Base-by-base conservation (phyloP, 2,329 filamentous ascomycete genomes). In the Exophiala sp. region DNA sequence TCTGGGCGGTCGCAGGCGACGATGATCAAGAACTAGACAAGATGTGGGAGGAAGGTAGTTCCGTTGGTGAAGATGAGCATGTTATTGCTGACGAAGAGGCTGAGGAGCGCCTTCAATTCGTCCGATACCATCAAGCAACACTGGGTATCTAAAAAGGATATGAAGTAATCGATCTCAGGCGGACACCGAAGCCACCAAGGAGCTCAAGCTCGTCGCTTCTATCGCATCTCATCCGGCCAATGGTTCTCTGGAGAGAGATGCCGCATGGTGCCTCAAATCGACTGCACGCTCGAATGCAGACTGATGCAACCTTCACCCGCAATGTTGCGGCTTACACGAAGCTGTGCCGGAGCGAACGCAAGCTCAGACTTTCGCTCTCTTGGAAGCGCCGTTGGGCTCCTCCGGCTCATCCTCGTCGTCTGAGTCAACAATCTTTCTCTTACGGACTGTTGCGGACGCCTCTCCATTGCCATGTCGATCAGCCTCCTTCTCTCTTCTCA, bases 1-100 rank as follows among this genome's bases (percentile, higher is more conserved):
- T 96, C 59, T 99, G 95, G 94, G 89, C 91, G 0, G 85, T 96
- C 2, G 83, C 83, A 29, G 78, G 81, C 7, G 80, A 82, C 32
- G 75, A 78, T 7, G 78, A 81, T 21, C 81, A 85, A 6, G 92
- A 97, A 72, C 86, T 90, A 72, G 82, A 86, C 59, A 88, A 84
- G 72, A 73, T 95, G 61, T 95, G 88, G 87, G 89, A 94, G 38
- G 90, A 96, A 67, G 86, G 84, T 14, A 95, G 89, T 65, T 89
- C 94, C 60, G 78, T 92, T 57, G 89, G 87, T 3, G 89, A 94
- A 56, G 94, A 99, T 67, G 94, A 99, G 66, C 87, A 86, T 64
- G 75, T 87, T 44, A 77, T 87, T 50, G 85, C 87, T 21, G 79
- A 80, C 40, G 94, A 99, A 70, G 94, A 97, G 66, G 72, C 74